These are phyloP conservation scores for Mimosa pudica DNA, from an alignment of 306 rosid species.

Conservation along the genomic window DNA sequence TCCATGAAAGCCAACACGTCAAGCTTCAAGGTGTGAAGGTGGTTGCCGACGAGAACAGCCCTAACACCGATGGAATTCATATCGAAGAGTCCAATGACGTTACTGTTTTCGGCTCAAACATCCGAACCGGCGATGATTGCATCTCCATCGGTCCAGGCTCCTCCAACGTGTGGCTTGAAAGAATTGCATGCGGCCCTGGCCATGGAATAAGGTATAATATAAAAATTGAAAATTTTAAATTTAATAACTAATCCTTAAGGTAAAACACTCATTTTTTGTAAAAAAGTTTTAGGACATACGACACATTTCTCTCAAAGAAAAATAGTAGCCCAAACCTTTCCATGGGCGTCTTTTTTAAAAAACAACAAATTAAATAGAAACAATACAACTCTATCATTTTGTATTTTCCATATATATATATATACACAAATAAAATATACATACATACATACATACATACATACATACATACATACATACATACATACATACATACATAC, in stretches of 20 bases:
- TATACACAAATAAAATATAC: too few relatives aligned
- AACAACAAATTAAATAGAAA: not conserved
- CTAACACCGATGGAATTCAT: conserved; percentile 81
- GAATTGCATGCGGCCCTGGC: conserved; percentile 65
- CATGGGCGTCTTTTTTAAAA: not conserved
- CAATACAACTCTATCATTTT: too few relatives aligned
- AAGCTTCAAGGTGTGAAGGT: conserved; percentile 44
- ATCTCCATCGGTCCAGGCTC: conserved; percentile 75
- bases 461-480: too few relatives aligned
- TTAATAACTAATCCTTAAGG: too few relatives aligned
- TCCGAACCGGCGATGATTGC: conserved; percentile 69
- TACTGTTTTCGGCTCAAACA: conserved; percentile 50
- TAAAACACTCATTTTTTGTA: too few relatives aligned
- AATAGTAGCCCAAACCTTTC: too few relatives aligned
- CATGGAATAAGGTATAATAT: conserved; percentile 55
- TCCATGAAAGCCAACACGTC: conserved; percentile 55
- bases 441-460: too few relatives aligned
- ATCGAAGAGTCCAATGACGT: conserved; percentile 51
- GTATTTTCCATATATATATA: not conserved
- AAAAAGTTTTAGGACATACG: too few relatives aligned
- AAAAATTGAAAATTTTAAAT: too few relatives aligned
- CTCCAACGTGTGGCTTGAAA: conserved; percentile 61
- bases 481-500: too few relatives aligned
- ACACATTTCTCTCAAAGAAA: too few relatives aligned
- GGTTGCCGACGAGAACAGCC: conserved; percentile 51